phyloP scores from a whole-genome alignment of 306 rosid species.

The Malus sylvestris region DNA sequence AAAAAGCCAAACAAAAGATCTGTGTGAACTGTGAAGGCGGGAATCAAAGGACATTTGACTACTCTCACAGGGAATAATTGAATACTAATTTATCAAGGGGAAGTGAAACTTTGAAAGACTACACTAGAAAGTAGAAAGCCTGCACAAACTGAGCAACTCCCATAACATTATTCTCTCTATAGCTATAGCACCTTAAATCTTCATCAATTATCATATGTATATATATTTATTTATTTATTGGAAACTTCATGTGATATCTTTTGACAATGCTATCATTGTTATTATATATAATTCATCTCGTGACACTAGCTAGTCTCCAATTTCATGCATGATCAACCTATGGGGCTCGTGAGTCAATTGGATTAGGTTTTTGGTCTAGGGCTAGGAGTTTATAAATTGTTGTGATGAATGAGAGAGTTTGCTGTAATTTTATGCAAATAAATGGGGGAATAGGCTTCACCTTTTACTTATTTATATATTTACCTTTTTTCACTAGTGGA shows the following conservation, averaged over 20 bases:
- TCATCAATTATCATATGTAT: background rate
- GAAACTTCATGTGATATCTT: background rate
- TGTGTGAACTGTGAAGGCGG: conserved; percentile 22
- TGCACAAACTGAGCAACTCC: conserved; percentile 21
- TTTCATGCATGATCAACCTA: background rate
- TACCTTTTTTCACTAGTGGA: background rate
- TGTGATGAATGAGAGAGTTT: background rate
- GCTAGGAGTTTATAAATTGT: background rate
- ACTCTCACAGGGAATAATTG: conserved; percentile 28
- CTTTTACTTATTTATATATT: background rate
- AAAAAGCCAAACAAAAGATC: background rate
- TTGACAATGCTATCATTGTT: background rate
- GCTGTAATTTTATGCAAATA: background rate
- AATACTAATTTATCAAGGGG: conserved; percentile 33
- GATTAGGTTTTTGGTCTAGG: background rate
- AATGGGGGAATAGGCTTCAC: background rate
- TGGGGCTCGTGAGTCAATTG: conserved; percentile 1
- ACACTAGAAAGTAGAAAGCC: conserved; percentile 35
- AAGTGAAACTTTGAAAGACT: conserved; percentile 34
- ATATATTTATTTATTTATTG: background rate
- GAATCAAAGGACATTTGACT: conserved; percentile 57
- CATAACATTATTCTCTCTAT: conserved; percentile 13
- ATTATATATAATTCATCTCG: background rate
- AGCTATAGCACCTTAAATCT: background rate
- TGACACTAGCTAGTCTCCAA: background rate